phyloP scores from a whole-genome alignment of 495 filamentous ascomycete genomes.

The Xylaria grammica region DNA sequence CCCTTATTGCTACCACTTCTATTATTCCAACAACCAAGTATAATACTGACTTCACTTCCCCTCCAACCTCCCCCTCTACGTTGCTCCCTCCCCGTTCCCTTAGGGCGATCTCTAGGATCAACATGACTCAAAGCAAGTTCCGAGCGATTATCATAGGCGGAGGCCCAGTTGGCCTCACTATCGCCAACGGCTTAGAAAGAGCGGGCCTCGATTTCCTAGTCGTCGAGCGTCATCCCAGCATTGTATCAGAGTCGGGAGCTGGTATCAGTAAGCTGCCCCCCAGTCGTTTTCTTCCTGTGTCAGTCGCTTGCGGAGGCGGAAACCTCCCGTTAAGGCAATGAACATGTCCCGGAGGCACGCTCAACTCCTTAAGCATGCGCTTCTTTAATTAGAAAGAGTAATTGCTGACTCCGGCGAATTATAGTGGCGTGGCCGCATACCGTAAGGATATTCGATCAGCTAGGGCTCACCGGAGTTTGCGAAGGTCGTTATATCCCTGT shows the following conservation, averaged over 20 bases:
- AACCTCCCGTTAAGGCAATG: too few species aligned
- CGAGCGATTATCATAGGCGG: constrained; percentile 59
- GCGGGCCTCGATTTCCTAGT: constrained; percentile 54
- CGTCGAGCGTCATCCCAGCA: constrained; percentile 45
- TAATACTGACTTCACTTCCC: not conserved
- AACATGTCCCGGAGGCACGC: too few species aligned
- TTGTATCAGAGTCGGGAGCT: constrained; percentile 47
- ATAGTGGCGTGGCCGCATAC: constrained; percentile 35
- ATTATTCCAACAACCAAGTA: too few species aligned
- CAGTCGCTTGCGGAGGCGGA: too few species aligned
- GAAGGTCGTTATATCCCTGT: constrained; percentile 17
- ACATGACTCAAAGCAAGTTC: constrained; percentile 28
- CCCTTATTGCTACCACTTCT: too few species aligned
- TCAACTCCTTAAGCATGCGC: too few species aligned
- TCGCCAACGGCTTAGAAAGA: constrained; percentile 48
- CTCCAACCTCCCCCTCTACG: not conserved
- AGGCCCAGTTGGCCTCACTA: constrained; percentile 52
- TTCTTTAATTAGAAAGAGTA: too few species aligned
- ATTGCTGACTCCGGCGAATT: too few species aligned
- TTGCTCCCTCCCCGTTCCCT: too few species aligned
- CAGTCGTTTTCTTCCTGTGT: too few species aligned
- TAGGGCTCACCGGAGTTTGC: constrained; percentile 41
- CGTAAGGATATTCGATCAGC: constrained; percentile 39
- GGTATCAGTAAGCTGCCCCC: constrained; percentile 18
- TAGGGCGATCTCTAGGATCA: too few species aligned